Conservation (phyloP, 1,139 yeast species). For the Pneumocystis oryctolagi region DNA sequence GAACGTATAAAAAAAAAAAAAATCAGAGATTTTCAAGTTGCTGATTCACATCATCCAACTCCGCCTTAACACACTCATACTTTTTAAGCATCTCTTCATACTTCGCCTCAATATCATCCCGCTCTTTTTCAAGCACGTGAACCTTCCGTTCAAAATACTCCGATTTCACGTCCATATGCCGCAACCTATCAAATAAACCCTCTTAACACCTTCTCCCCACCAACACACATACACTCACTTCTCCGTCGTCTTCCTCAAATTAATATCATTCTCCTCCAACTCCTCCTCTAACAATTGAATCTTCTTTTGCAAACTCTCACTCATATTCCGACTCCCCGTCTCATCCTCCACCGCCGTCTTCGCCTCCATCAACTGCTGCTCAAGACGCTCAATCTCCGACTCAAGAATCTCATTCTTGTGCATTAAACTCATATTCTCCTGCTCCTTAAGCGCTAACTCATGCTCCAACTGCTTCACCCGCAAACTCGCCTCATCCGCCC, state of each 20-base stretch:
- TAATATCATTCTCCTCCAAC: slow-evolving; percentile 80
- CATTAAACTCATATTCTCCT: slow-evolving; percentile 81
- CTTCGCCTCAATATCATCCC: slow-evolving; percentile 83
- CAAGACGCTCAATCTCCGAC: slow-evolving; percentile 80
- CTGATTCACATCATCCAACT: slow-evolving; percentile 84
- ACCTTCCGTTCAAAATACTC: slow-evolving; percentile 95
- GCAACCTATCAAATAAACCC: slow-evolving; percentile 34
- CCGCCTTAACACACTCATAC: slow-evolving; percentile 71
- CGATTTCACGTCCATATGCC: slow-evolving; percentile 91
- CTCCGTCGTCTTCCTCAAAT: slow-evolving; percentile 84
- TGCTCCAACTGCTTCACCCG: slow-evolving; percentile 88
- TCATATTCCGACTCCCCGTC: slow-evolving; percentile 38
- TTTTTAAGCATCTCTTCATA: slow-evolving; percentile 76
- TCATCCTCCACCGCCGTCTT: slow-evolving; percentile 90
- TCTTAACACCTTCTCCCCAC: not conserved
- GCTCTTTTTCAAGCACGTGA: slow-evolving; percentile 78
- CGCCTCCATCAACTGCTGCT: slow-evolving; percentile 59
- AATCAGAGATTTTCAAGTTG: slow-evolving; percentile 46
- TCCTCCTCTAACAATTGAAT: slow-evolving; percentile 86
- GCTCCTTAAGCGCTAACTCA: slow-evolving; percentile 80
- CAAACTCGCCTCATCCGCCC: slow-evolving; percentile 63
- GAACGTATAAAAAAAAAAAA: not conserved
- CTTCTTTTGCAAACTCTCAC: slow-evolving; percentile 78
- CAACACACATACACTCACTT: slow-evolving; percentile 26
- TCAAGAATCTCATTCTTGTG: slow-evolving; percentile 87